Evolutionary conservation across 345 rosid genomes (phyloP), one percentile per base, ranked within the genome.

Genomic region (Diplotaxis tenuifolia): DNA sequence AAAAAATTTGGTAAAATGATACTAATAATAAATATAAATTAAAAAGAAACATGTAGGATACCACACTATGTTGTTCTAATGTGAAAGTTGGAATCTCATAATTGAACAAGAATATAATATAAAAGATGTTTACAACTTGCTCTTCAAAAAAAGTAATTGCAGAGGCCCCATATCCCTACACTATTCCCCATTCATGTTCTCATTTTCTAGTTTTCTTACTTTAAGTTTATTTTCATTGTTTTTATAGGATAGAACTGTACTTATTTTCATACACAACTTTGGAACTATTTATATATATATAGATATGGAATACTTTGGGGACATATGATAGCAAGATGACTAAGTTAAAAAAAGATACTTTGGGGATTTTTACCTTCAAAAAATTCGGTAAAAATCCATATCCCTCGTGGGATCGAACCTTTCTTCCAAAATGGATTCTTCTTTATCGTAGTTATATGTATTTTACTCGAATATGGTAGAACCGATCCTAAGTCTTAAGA

Each of bases 61-160:
- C 80, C 80, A 76, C 80, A 7, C 72, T 76, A 70, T 70, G 60
- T 69, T 64, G 75, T 70, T 32, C 71, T 71, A 58, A 70, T 70
- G 76, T 65, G 71, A 71, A 76, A 76, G 72, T 70, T 65, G 79
- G 74, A 76, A 76, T 76, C 75, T 76, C 75, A 76, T 76, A 65
- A 76, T 76, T 76, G 76, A 76, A 65, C 67, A 71, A 71, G 76
- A 76, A 71, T 65, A 70, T 25, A n/a, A 9, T 20, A 22, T 22
- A 54, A 49, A 57, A 75, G 58, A 59, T 27, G 68, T 49, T 58
- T 76, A 76, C 80, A 76, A 71, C 67, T 76, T 71, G 80, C 75
- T 58, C 76, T 76, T 65, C 49, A 49, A 23, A 22, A 40, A 75
- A 76, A 65, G 80, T 76, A 57, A 65, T 63, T 69, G 70, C 52